Conservation (phyloP, 352 stramenopile species). For the Pythium diclinum region DNA sequence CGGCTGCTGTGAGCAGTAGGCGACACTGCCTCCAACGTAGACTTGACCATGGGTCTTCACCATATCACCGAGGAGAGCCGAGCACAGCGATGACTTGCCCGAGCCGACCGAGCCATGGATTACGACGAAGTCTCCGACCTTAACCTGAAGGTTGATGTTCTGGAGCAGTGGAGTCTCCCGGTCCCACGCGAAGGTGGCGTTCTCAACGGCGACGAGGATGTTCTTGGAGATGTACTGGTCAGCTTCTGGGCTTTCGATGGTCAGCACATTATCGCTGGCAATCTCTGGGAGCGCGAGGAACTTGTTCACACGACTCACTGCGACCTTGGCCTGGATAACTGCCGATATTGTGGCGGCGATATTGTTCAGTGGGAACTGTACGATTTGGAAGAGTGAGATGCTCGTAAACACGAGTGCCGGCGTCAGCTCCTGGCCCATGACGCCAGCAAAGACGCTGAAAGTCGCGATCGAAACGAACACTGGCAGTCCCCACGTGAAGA, state of each 20-base stretch:
- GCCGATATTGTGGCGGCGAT: constrained; percentile 45
- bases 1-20: constrained; percentile 70
- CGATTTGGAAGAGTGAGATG: constrained; percentile 67
- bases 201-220: constrained; percentile 19
- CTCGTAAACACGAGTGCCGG: constrained; percentile 61
- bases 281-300: constrained; percentile 48
- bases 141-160: constrained; percentile 60
- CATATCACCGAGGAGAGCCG: constrained; percentile 90
- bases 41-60: constrained; percentile 28
- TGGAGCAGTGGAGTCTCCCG: constrained; percentile 26
- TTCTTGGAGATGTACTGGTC: constrained; percentile 15
- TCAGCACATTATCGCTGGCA: constrained; percentile 13
- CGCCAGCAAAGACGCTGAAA: constrained; percentile 37
- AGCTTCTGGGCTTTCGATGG: constrained; percentile 4
- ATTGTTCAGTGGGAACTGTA: constrained; percentile 47
- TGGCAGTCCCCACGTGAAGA: constrained; percentile 29
- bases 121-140: constrained; percentile 71
- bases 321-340: constrained; percentile 81
- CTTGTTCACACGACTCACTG: constrained; percentile 29
- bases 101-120: constrained; percentile 86
- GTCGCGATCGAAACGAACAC: constrained; percentile 44
- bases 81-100: constrained; percentile 91
- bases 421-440: constrained; percentile 86
- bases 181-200: constrained; percentile 28
- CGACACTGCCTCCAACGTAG: constrained; percentile 32